A percentile compares a stretch with the other conserved stretches of the same genome.
Evolutionary conservation across 495 filamentous ascomycete genomes (phyloP).

Genomic region (Penicillium daleae): DNA sequence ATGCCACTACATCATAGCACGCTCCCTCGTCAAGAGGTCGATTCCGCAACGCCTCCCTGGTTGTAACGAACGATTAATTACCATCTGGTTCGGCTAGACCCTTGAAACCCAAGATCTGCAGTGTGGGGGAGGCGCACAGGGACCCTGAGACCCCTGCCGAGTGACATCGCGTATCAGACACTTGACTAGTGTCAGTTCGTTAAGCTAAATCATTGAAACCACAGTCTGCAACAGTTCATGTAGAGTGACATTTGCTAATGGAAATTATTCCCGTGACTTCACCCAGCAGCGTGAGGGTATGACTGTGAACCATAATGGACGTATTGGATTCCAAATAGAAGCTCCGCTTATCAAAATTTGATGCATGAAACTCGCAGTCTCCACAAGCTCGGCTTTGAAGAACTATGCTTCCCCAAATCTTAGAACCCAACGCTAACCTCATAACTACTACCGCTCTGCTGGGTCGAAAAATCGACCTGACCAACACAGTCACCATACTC

Average conservation of each 20-base stretch:
- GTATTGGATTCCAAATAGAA: too few relatives aligned
- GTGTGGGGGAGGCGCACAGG: constrained; percentile 6
- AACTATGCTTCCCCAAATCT: neutral
- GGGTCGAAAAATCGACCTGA: constrained; percentile 23
- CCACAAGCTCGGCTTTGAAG: neutral
- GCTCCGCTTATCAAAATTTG: too few relatives aligned
- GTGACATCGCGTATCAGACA: constrained; percentile 5
- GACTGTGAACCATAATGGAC: neutral
- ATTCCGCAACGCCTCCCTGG: neutral
- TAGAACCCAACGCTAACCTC: constrained; percentile 31
- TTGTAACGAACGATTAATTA: constrained; percentile 2
- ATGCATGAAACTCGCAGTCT: neutral
- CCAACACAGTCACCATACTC: constrained; percentile 40
- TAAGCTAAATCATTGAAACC: neutral
- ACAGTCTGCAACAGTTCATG: neutral
- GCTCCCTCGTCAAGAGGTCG: neutral
- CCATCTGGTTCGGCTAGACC: neutral
- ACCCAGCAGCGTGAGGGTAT: neutral
- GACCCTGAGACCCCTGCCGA: constrained; percentile 7
- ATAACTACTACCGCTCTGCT: constrained; percentile 14
- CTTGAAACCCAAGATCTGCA: constrained; percentile 18
- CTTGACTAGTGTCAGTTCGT: neutral
- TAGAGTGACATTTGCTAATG: neutral
- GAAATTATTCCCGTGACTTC: neutral
- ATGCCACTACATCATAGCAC: too few relatives aligned